Evolutionary conservation across 371 early-diverging fungal genomes (phyloP).

Genomic region (Blastocladiella emersonii): DNA sequence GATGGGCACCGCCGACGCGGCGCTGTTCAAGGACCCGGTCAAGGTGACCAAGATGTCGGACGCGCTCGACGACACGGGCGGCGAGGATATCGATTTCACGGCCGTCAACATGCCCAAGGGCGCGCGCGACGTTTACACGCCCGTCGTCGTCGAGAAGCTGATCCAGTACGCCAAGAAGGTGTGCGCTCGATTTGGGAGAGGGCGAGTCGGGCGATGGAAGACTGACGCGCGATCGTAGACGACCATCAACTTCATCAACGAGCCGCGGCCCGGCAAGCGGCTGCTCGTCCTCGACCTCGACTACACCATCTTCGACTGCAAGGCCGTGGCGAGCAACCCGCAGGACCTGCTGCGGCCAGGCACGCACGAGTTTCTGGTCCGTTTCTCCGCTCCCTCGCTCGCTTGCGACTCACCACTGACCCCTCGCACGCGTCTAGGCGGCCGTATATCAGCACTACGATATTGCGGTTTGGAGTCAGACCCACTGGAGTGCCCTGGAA

Average conservation of each 20-base stretch:
- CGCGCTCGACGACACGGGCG: no score
- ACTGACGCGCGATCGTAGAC: no score
- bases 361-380: slow-evolving; percentile 2
- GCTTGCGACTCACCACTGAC: no score
- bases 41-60: no score
- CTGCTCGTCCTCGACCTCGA: slow-evolving; percentile 2
- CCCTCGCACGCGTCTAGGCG: background rate
- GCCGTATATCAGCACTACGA: slow-evolving; percentile 1
- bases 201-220: no score
- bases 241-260: background rate
- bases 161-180: no score
- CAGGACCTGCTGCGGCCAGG: slow-evolving; percentile 1
- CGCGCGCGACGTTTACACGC: no score
- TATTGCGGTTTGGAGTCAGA: background rate
- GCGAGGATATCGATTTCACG: no score
- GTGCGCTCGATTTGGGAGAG: no score
- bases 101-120: no score
- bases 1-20: slow-evolving; percentile 12
- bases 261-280: background rate
- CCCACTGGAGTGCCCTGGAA: background rate
- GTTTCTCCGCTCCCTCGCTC: background rate
- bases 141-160: no score
- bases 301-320: slow-evolving; percentile 5
- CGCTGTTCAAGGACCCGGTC: background rate
- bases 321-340: background rate